Evolutionary conservation across 768 basidiomycete genomes (phyloP).

Genomic region (Calocybe gangraenosa): DNA sequence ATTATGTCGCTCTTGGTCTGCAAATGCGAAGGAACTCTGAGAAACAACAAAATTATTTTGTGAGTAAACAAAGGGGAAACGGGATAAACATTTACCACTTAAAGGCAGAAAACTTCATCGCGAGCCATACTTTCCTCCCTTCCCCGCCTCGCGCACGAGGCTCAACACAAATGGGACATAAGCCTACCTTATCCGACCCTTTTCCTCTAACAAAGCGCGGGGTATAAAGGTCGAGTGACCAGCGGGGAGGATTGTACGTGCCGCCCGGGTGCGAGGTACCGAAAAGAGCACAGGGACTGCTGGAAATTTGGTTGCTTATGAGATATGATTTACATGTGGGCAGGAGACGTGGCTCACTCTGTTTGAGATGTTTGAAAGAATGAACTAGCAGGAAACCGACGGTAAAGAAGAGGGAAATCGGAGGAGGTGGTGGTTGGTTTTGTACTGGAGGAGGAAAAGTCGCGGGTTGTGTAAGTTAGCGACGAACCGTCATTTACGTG

Average conservation of each 20-base stretch:
- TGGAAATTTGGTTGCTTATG: neutral
- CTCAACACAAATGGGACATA: conserved; percentile 78
- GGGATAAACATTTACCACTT: conserved; percentile 49
- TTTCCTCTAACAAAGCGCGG: conserved; percentile 73
- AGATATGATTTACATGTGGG: conserved; percentile 1
- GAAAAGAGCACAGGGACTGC: conserved; percentile 25
- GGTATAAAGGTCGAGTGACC: conserved; percentile 67
- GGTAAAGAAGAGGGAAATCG: conserved; percentile 60
- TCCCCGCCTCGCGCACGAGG: conserved; percentile 55
- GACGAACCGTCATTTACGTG: neutral
- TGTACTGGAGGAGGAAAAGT: conserved; percentile 42
- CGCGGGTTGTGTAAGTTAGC: conserved; percentile 35
- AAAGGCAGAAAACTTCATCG: conserved; percentile 78
- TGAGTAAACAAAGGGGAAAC: too few relatives aligned
- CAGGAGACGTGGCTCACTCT: conserved; percentile 28
- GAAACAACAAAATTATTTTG: too few relatives aligned
- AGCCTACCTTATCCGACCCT: conserved; percentile 63
- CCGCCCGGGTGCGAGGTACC: conserved; percentile 40
- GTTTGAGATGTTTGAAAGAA: conserved; percentile 38
- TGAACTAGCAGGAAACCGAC: conserved; percentile 64
- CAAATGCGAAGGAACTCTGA: too few relatives aligned
- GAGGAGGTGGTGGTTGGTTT: conserved; percentile 28
- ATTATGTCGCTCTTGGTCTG: too few relatives aligned
- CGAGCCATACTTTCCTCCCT: conserved; percentile 62
- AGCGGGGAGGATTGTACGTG: conserved; percentile 55